Evolutionary conservation across 2,329 filamentous ascomycete genomes (phyloP).

Genomic region (Calonectria pseudoturangicola): DNA sequence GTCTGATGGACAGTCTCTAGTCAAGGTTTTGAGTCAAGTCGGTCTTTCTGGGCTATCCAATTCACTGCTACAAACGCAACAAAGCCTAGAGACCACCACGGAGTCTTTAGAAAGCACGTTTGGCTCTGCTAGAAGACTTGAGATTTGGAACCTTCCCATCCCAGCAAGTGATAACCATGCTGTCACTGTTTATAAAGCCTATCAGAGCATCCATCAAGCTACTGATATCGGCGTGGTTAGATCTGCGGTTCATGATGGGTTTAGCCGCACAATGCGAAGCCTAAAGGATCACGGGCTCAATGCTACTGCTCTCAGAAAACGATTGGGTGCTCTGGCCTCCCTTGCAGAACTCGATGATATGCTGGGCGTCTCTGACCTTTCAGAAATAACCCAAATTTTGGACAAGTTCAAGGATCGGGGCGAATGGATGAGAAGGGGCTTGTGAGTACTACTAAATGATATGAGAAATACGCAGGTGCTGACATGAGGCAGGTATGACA

Average conservation of each 20-base stretch:
- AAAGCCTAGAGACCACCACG: conserved; percentile 74
- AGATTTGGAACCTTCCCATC: conserved; percentile 92
- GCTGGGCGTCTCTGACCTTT: conserved; percentile 74
- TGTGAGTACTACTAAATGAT: conserved; percentile 69
- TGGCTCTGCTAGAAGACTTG: conserved; percentile 85
- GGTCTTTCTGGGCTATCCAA: conserved; percentile 92
- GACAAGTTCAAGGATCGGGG: conserved; percentile 78
- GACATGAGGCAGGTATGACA: conserved; percentile 75
- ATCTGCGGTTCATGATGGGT: conserved; percentile 77
- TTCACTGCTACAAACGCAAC: conserved; percentile 82
- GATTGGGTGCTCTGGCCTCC: conserved; percentile 79
- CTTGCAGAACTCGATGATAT: conserved; percentile 89
- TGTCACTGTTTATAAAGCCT: conserved; percentile 85
- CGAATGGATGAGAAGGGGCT: conserved; percentile 88
- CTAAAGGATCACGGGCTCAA: conserved; percentile 70
- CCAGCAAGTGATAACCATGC: conserved; percentile 79
- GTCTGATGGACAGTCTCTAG: conserved; percentile 79
- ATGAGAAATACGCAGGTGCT: conserved; percentile 19
- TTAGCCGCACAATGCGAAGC: conserved; percentile 75
- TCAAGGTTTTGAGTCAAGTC: conserved; percentile 85
- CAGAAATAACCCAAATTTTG: conserved; percentile 78
- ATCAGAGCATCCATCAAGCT: conserved; percentile 85
- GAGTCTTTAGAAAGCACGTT: conserved; percentile 83
- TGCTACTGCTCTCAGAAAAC: conserved; percentile 71
- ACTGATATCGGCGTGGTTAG: conserved; percentile 72